Evolutionary conservation across 305 asterid genomes (phyloP).

Genomic region (Salvia sclarea): DNA sequence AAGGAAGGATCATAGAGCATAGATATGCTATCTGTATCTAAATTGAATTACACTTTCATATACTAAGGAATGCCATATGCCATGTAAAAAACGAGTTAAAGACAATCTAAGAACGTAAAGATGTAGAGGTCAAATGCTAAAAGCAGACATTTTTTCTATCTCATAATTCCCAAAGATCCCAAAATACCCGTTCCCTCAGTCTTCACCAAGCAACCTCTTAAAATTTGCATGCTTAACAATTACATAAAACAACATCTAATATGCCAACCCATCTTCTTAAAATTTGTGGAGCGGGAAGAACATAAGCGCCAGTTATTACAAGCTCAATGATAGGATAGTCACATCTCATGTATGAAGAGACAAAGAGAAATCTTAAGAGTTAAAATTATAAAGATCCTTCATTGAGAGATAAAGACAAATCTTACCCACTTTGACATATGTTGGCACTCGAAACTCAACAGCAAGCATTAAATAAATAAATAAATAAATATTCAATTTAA

Average conservation of each 20-base stretch:
- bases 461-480: neutral
- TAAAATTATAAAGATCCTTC: neutral
- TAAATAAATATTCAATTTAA: neutral
- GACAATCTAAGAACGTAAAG: conserved; percentile 16
- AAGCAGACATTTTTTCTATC: neutral
- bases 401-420: neutral
- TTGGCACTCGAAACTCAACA: neutral
- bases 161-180: conserved; percentile 3
- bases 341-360: conserved; percentile 12
- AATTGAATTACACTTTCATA: neutral
- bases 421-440: neutral
- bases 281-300: neutral
- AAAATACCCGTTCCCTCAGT: neutral
- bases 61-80: conserved; percentile 3
- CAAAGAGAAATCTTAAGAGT: neutral
- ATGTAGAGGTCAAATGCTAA: conserved; percentile 14
- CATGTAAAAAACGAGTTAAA: neutral
- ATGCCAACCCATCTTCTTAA: neutral
- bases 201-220: neutral
- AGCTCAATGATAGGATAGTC: neutral
- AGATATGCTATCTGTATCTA: neutral
- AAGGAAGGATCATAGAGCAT: conserved; percentile 15
- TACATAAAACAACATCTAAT: conserved; percentile 5
- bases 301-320: neutral
- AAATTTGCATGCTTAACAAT: conserved; percentile 18